phyloP scores from a whole-genome alignment of 805 yeast genomes.

The Candida maltosa region DNA sequence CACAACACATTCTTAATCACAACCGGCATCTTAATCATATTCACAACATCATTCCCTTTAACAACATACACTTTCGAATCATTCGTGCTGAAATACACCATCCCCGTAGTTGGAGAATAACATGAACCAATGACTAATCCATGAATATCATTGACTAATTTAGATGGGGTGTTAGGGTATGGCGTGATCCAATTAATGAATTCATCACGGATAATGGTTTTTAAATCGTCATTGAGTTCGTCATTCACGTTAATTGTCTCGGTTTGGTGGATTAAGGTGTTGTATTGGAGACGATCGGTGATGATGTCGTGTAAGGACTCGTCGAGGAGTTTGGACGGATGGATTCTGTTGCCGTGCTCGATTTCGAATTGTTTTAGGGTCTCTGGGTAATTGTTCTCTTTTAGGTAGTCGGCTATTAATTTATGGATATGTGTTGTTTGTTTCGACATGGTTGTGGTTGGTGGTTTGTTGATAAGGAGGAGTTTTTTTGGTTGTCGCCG shows the following conservation, averaged over 20 bases:
- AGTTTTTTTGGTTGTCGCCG: not conserved
- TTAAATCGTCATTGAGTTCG: conserved; percentile 7
- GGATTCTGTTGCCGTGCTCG: conserved; percentile 39
- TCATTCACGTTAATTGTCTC: conserved; percentile 7
- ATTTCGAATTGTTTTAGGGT: conserved; percentile 49
- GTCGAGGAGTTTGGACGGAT: conserved; percentile 14
- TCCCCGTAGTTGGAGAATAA: conserved; percentile 4
- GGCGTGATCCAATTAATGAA: conserved; percentile 30
- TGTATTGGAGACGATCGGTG: conserved; percentile 31
- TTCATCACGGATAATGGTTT: conserved; percentile 8
- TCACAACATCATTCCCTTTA: conserved; percentile 13
- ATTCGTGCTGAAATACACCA: conserved; percentile 16
- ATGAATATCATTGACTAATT: conserved; percentile 10
- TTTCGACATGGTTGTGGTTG: conserved; percentile 1
- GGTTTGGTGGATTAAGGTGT: conserved; percentile 11
- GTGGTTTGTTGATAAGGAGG: not conserved
- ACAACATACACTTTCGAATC: conserved; percentile 15
- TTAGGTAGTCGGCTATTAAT: conserved; percentile 59
- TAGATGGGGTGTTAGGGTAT: conserved; percentile 18
- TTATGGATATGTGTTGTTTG: conserved; percentile 13
- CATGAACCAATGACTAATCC: conserved; percentile 25
- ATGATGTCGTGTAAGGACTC: conserved; percentile 40
- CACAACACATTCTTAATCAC: conserved; percentile 36
- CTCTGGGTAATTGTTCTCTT: conserved; percentile 40
- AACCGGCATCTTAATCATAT: conserved; percentile 15